Evolutionary conservation across 1,284 basidiomycete species (phyloP).

Genomic region (Uromyces viciae-fabae): DNA sequence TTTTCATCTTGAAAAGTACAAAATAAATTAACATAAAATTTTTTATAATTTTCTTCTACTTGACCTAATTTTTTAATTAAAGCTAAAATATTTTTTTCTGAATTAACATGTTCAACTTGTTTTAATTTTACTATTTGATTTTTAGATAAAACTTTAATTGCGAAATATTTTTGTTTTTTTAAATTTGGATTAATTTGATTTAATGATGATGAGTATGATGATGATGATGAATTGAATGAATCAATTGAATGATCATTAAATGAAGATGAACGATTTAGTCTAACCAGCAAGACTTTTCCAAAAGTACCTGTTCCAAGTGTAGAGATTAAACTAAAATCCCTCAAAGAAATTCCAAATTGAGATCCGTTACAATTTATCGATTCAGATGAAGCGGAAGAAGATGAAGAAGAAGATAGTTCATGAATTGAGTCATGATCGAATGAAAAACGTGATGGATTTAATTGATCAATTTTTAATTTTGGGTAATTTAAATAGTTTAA

Average conservation of each 20-base stretch:
- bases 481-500: too few species aligned
- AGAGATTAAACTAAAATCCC: conserved; percentile 20
- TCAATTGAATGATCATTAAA: not conserved
- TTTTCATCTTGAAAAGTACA: conserved; percentile 56
- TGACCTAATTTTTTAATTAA: not conserved
- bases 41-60: not conserved
- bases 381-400: too few species aligned
- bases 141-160: conserved; percentile 59
- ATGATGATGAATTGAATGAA: not conserved
- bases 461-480: too few species aligned
- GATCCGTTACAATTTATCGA: too few species aligned
- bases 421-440: too few species aligned
- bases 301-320: conserved; percentile 33
- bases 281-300: conserved; percentile 24
- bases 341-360: too few species aligned
- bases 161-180: conserved; percentile 3
- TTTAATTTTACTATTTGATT: conserved; percentile 60
- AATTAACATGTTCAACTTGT: conserved; percentile 62
- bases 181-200: not conserved
- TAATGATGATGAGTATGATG: not conserved
- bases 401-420: too few species aligned
- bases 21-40: conserved; percentile 18
- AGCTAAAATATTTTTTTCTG: conserved; percentile 59
- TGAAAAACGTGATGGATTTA: too few species aligned
- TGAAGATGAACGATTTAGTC: not conserved